These are phyloP conservation scores for Solanum okadae DNA, from an alignment of 257 asterid genomes.

Conservation along the genomic window DNA sequence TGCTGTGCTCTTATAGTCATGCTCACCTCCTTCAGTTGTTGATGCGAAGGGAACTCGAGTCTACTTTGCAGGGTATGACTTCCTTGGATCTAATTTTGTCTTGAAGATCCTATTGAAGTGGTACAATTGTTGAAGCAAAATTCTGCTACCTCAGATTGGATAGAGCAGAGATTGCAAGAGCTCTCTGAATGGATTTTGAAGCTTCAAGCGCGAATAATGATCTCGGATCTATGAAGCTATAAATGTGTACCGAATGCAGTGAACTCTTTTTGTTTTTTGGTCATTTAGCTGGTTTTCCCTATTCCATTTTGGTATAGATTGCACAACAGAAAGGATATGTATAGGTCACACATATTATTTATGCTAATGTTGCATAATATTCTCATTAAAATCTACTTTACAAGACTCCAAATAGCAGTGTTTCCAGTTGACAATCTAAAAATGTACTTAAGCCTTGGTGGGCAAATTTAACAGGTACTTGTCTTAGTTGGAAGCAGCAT, in stretches of 20 bases:
- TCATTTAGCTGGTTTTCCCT: neutral
- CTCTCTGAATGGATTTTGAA: neutral
- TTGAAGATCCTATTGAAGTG: neutral
- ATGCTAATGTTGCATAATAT: neutral
- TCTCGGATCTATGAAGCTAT: neutral
- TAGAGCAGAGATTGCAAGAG: neutral
- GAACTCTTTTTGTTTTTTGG: neutral
- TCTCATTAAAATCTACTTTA: neutral
- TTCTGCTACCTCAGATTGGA: neutral
- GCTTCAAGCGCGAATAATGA: neutral
- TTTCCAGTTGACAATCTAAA: neutral
- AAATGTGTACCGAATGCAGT: neutral
- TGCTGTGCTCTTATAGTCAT: neutral
- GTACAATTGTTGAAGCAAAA: neutral
- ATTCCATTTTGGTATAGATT: neutral
- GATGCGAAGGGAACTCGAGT: neutral
- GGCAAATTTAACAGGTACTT: neutral
- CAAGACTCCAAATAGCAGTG: neutral
- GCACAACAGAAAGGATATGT: neutral
- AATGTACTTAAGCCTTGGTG: neutral
- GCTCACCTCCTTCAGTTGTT: neutral
- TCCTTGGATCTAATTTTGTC: neutral
- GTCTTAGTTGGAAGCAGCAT: neutral
- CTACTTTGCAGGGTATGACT: neutral
- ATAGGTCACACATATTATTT: neutral